Conservation (phyloP, 2,329 filamentous ascomycete genomes). For the Coleophoma eucalyptorum region DNA sequence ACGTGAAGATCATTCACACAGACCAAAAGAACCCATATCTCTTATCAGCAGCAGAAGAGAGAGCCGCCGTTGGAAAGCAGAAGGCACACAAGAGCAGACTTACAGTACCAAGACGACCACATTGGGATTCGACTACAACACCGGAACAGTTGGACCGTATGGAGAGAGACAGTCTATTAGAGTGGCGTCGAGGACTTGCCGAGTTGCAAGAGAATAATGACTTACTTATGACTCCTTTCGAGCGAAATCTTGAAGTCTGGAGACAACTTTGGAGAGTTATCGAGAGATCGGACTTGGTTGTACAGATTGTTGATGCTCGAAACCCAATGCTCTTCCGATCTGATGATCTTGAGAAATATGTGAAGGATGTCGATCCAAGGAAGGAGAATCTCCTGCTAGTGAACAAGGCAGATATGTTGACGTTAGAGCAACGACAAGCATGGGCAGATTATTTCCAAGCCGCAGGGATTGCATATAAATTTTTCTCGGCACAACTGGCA, state of each 20-base stretch:
- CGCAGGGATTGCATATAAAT: constrained; percentile 82
- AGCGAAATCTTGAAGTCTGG: constrained; percentile 97
- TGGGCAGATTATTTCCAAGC: constrained; percentile 88
- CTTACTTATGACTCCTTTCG: constrained; percentile 94
- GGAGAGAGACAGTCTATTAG: constrained; percentile 77
- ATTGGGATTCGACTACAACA: constrained; percentile 85
- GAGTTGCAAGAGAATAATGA: constrained; percentile 94
- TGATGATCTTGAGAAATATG: constrained; percentile 89
- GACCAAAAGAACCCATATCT: constrained; percentile 96
- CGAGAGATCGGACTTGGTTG: constrained; percentile 89
- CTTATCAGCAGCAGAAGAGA: constrained; percentile 80
- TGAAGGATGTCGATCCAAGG: constrained; percentile 83
- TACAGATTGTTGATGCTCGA: constrained; percentile 96
- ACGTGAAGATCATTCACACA: constrained; percentile 96
- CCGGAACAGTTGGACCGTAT: constrained; percentile 72
- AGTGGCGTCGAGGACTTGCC: constrained; percentile 87
- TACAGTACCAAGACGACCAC: constrained; percentile 84
- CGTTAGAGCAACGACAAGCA: constrained; percentile 69
- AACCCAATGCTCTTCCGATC: constrained; percentile 93
- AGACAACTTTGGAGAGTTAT: constrained; percentile 97
- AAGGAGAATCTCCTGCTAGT: constrained; percentile 92
- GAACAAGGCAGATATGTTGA: constrained; percentile 99
- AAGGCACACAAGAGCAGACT: constrained; percentile 73
- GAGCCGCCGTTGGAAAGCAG: constrained; percentile 74
- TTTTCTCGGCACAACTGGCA: constrained; percentile 91